phyloP scores from a whole-genome alignment of 495 filamentous ascomycete species.

The Aspergillus sparsus region DNA sequence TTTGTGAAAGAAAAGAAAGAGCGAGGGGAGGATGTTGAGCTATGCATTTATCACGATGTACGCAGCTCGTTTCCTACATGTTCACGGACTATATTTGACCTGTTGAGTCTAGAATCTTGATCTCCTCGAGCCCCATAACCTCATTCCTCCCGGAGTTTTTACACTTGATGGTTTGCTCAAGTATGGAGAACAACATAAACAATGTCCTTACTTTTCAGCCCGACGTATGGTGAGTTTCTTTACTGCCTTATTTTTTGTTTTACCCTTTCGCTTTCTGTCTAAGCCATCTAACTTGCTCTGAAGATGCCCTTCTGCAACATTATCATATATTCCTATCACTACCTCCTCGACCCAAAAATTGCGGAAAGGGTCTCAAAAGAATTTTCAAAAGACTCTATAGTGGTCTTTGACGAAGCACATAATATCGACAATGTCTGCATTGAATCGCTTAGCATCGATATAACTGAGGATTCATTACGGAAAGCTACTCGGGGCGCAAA shows the following conservation, averaged over 20 bases:
- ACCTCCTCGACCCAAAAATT: constrained; percentile 96
- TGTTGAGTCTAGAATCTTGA: constrained; percentile 73
- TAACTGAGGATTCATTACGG: constrained; percentile 89
- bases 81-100: constrained; percentile 20
- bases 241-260: neutral
- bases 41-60: constrained; percentile 94
- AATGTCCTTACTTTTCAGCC: constrained; percentile 96
- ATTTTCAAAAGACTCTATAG: constrained; percentile 95
- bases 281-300: constrained; percentile 14
- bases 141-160: constrained; percentile 92
- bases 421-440: constrained; percentile 99
- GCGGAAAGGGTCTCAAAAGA: constrained; percentile 95
- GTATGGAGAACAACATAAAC: constrained; percentile 93
- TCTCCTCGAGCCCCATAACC: constrained; percentile 87
- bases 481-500: constrained; percentile 86
- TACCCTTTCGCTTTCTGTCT: neutral
- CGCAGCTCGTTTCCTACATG: constrained; percentile 19
- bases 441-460: constrained; percentile 92
- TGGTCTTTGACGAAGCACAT: constrained; percentile 98
- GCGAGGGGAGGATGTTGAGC: constrained; percentile 86
- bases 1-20: constrained; percentile 98
- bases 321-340: constrained; percentile 99
- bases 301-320: constrained; percentile 98
- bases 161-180: constrained; percentile 84
- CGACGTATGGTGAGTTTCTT: constrained; percentile 76